A percentile compares a stretch with the other conserved stretches of the same genome.
These are phyloP conservation scores for Aspergillus nidulans DNA, from an alignment of 495 filamentous ascomycete species.

Conservation along the genomic window DNA sequence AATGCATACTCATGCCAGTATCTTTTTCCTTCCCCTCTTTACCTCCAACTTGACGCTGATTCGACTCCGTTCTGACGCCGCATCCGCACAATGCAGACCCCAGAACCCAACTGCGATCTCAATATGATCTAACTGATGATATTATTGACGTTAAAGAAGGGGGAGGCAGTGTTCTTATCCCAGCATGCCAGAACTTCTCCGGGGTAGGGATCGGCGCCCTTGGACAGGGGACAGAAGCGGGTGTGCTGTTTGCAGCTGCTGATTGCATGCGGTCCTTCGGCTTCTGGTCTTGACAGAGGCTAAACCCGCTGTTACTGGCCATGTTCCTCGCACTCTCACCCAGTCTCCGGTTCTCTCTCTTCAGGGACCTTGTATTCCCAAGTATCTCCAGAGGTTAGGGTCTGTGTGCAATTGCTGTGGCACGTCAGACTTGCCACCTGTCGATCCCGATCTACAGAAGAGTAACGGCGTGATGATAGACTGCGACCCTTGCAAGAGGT, in stretches of 20 bases:
- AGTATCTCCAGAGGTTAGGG: not conserved
- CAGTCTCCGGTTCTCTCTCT: not conserved
- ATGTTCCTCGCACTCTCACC: not conserved
- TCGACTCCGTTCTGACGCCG: not conserved
- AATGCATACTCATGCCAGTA: conserved; percentile 1
- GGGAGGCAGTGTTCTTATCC: conserved; percentile 35
- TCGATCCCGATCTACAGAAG: not conserved
- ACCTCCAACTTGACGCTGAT: not conserved
- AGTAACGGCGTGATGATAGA: not conserved
- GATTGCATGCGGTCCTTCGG: conserved; percentile 14
- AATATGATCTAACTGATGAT: conserved; percentile 7
- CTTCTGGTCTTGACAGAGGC: not conserved
- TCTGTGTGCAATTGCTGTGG: not conserved
- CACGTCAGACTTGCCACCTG: not conserved
- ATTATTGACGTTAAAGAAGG: conserved; percentile 23
- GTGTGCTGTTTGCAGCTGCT: conserved; percentile 27
- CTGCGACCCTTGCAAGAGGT: not conserved
- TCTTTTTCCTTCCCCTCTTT: not conserved
- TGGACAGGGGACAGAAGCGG: conserved; percentile 6
- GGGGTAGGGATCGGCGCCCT: conserved; percentile 22
- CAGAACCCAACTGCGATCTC: not conserved
- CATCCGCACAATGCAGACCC: not conserved
- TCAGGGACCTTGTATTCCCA: not conserved
- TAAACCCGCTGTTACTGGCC: not conserved
- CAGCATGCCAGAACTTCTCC: conserved; percentile 26